phyloP scores from a whole-genome alignment of 1,284 basidiomycete genomes.

The Austroboletus niveus region DNA sequence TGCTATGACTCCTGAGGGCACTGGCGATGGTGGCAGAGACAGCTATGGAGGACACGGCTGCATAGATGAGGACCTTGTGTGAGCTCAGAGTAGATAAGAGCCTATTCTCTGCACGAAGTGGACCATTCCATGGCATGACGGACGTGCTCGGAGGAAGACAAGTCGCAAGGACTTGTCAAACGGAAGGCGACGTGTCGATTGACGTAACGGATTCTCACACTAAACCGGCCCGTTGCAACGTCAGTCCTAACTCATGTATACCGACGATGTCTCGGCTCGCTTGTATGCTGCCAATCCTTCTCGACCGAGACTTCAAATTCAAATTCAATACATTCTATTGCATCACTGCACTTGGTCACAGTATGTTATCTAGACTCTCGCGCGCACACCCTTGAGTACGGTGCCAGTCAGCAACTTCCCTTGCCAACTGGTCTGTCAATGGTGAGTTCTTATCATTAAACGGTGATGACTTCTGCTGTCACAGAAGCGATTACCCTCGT shows the following conservation, averaged over 20 bases:
- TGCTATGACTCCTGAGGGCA: slow-evolving; percentile 82
- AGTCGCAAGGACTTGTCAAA: neutral
- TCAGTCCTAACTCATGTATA: neutral
- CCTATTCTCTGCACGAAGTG: slow-evolving; percentile 40
- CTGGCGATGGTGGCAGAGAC: slow-evolving; percentile 72
- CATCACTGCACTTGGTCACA: slow-evolving; percentile 6
- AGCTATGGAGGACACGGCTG: slow-evolving; percentile 64
- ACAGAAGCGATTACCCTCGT: slow-evolving; percentile 66
- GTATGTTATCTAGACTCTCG: slow-evolving; percentile 65
- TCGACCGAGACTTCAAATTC: slow-evolving; percentile 32
- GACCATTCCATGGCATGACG: slow-evolving; percentile 33
- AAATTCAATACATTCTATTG: slow-evolving; percentile 42
- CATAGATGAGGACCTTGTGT: slow-evolving; percentile 70
- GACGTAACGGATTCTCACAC: slow-evolving; percentile 1
- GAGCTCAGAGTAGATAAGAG: slow-evolving; percentile 51
- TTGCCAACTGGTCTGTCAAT: slow-evolving; percentile 58
- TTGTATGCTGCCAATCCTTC: slow-evolving; percentile 35
- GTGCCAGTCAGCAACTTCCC: slow-evolving; percentile 60
- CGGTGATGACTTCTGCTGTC: neutral
- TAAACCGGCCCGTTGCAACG: neutral
- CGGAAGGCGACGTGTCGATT: slow-evolving; percentile 12
- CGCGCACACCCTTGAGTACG: slow-evolving; percentile 76
- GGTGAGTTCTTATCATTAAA: slow-evolving; percentile 36
- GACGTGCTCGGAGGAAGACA: neutral
- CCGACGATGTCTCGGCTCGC: slow-evolving; percentile 45